phyloP scores from a whole-genome alignment of 352 stramenopile species.

The Achlya hypogyna region DNA sequence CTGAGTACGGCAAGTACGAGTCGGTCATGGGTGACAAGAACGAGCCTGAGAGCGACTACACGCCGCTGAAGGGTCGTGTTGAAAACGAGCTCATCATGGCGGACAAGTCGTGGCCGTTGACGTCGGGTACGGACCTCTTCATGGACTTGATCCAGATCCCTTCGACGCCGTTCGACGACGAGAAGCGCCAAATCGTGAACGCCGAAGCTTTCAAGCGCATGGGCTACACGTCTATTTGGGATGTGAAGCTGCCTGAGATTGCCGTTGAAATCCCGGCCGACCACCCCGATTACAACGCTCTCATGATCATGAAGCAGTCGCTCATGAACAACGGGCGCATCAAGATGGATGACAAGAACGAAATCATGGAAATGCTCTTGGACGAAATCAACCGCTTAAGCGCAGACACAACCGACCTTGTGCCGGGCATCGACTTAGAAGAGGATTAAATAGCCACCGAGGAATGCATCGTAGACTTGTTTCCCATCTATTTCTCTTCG shows the following conservation, averaged over 20 bases:
- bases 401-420: slow-evolving; percentile 79
- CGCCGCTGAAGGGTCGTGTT: slow-evolving; percentile 7
- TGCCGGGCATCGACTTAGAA: slow-evolving; percentile 54
- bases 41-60: slow-evolving; percentile 13
- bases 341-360: slow-evolving; percentile 83
- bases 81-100: slow-evolving; percentile 65
- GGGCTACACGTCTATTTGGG: slow-evolving; percentile 60
- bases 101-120: slow-evolving; percentile 81
- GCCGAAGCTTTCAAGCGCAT: slow-evolving; percentile 66
- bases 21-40: slow-evolving; percentile 14
- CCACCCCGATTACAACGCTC: slow-evolving; percentile 64
- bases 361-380: slow-evolving; percentile 70
- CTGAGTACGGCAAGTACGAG: slow-evolving; percentile 19
- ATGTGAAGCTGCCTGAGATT: slow-evolving; percentile 66
- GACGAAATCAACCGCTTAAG: slow-evolving; percentile 74
- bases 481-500: no score
- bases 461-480: neutral
- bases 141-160: slow-evolving; percentile 74
- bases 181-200: slow-evolving; percentile 60
- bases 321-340: slow-evolving; percentile 84
- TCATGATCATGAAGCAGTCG: slow-evolving; percentile 85
- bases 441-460: slow-evolving; percentile 14
- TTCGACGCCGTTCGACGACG: slow-evolving; percentile 30
- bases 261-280: slow-evolving; percentile 50
- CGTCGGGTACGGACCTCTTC: slow-evolving; percentile 69